These are phyloP conservation scores for Erysimum cheiri DNA, from an alignment of 441 rosid genomes.

Conservation along the genomic window DNA sequence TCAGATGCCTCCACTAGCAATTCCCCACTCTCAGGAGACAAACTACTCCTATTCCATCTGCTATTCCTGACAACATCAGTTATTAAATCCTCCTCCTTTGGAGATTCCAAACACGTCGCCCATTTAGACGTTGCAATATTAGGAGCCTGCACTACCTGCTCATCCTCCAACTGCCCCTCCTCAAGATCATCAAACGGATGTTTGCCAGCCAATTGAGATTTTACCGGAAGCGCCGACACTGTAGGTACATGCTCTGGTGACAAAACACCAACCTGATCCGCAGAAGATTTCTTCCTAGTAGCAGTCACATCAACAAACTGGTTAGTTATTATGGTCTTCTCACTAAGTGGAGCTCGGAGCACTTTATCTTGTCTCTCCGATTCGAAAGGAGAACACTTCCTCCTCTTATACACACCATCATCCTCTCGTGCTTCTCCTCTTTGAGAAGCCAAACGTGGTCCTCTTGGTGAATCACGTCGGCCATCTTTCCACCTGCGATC, in stretches of 20 bases:
- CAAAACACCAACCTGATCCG: slow-evolving; percentile 3
- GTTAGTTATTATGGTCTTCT: slow-evolving; percentile 18
- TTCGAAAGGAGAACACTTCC: slow-evolving; percentile 58
- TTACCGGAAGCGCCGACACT: background rate
- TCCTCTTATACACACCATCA: slow-evolving; percentile 57
- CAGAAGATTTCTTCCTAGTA: slow-evolving; percentile 14
- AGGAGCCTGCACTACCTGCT: slow-evolving; percentile 48
- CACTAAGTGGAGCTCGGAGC: slow-evolving; percentile 29
- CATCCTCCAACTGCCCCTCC: slow-evolving; percentile 49
- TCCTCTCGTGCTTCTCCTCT: slow-evolving; percentile 38
- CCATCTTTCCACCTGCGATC: slow-evolving; percentile 42
- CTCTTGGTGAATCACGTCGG: slow-evolving; percentile 20
- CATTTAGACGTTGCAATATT: slow-evolving; percentile 70
- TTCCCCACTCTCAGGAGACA: slow-evolving; percentile 57
- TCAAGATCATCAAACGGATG: slow-evolving; percentile 43
- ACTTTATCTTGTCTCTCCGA: slow-evolving; percentile 52
- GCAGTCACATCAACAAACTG: slow-evolving; percentile 29
- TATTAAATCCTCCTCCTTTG: slow-evolving; percentile 29
- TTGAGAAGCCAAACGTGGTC: slow-evolving; percentile 23
- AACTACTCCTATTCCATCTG: slow-evolving; percentile 45
- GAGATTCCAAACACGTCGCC: slow-evolving; percentile 68
- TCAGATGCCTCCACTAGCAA: slow-evolving; percentile 44
- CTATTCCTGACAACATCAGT: slow-evolving; percentile 41
- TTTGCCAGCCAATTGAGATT: slow-evolving; percentile 10
- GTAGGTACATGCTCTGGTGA: slow-evolving; percentile 14